Conservation (phyloP, 2,329 filamentous ascomycete species). For the Gnomoniopsis sp. region DNA sequence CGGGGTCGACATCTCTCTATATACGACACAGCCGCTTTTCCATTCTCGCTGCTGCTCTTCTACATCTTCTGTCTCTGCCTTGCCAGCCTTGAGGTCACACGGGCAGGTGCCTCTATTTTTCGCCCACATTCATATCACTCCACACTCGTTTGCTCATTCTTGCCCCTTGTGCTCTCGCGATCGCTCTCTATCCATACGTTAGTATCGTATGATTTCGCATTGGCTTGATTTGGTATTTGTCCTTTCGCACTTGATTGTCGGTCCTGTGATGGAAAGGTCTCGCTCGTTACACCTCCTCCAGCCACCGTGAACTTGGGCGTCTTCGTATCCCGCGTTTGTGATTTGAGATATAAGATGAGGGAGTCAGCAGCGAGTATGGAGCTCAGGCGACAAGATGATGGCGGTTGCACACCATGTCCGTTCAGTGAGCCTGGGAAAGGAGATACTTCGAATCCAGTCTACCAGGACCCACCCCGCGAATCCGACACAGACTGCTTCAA, state of each 20-base stretch:
- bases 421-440: slow-evolving; percentile 8
- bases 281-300: slow-evolving; percentile 3
- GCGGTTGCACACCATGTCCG: slow-evolving; percentile 6
- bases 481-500: slow-evolving; percentile 3
- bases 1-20: slow-evolving; percentile 4
- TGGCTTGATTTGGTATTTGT: background rate
- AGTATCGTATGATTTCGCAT: background rate
- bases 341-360: background rate
- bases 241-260: background rate
- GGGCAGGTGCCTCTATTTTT: background rate
- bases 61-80: slow-evolving; percentile 1
- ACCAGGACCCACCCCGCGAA: background rate
- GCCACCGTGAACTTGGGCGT: background rate
- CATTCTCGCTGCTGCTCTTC: background rate
- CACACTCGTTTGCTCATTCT: slow-evolving; percentile 7
- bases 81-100: background rate
- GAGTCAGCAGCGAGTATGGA: background rate
- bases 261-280: slow-evolving; percentile 8
- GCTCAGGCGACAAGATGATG: slow-evolving; percentile 2
- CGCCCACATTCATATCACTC: background rate
- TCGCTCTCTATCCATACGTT: background rate
- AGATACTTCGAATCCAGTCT: background rate
- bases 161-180: background rate
- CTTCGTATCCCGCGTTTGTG: background rate
- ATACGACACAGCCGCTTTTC: background rate